A percentile compares a stretch with the other conserved stretches of the same genome.
These are phyloP conservation scores for Pichia sp. DNA, from an alignment of 1,139 yeast genomes.

Conservation along the genomic window DNA sequence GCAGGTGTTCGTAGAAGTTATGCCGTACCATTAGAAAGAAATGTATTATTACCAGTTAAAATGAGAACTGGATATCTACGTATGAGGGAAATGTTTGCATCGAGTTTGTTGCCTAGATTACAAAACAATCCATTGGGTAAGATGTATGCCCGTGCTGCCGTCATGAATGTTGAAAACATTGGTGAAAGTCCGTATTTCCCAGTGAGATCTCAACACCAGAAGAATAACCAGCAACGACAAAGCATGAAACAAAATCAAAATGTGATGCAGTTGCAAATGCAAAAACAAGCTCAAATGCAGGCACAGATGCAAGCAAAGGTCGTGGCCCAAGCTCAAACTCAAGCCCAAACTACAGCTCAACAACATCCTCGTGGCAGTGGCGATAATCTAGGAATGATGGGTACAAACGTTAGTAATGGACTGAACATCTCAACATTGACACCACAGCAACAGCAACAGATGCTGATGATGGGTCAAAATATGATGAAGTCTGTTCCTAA, in stretches of 20 bases:
- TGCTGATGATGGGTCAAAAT: slow-evolving; percentile 18
- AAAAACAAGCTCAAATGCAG: slow-evolving; percentile 7
- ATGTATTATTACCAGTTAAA: slow-evolving; percentile 67
- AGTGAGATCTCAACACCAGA: slow-evolving; percentile 56
- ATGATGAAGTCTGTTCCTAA: not conserved
- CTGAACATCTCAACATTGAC: slow-evolving; percentile 15
- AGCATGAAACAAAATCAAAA: slow-evolving; percentile 12
- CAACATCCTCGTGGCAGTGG: too few relatives aligned
- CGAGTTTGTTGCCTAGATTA: slow-evolving; percentile 47
- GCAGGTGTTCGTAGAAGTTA: slow-evolving; percentile 84
- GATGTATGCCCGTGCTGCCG: slow-evolving; percentile 73
- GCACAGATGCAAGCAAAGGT: slow-evolving; percentile 3
- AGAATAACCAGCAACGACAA: slow-evolving; percentile 22
- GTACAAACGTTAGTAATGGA: slow-evolving; percentile 1
- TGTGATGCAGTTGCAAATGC: slow-evolving; percentile 22
- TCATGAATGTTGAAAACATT: slow-evolving; percentile 64
- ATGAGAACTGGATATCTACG: slow-evolving; percentile 70
- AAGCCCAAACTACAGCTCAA: not conserved
- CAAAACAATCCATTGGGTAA: slow-evolving; percentile 57
- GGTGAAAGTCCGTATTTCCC: slow-evolving; percentile 50
- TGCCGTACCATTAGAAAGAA: slow-evolving; percentile 81
- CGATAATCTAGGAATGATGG: not conserved
- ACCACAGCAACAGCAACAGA: slow-evolving; percentile 18
- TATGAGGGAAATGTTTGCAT: slow-evolving; percentile 81
- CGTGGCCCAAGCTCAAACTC: not conserved